Evolutionary conservation across 768 basidiomycete species (phyloP).

Genomic region (Lactarius pseudohatsudake): DNA sequence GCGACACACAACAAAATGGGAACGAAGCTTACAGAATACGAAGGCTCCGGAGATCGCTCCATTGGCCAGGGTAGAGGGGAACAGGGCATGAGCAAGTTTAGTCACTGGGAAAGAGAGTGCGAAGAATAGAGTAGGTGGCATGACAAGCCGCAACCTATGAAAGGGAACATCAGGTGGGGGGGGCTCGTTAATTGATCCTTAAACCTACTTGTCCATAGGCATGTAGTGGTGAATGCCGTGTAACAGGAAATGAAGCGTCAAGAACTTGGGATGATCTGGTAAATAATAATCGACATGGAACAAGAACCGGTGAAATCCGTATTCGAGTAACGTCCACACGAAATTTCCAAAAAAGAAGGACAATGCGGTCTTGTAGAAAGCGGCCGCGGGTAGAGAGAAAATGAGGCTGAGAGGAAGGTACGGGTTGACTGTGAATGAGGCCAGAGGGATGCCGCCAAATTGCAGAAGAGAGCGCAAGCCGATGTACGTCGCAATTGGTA

Average conservation of each 20-base stretch:
- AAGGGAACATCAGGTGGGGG: slow-evolving; percentile 14
- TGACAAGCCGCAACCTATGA: slow-evolving; percentile 82
- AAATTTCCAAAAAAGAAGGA: slow-evolving; percentile 87
- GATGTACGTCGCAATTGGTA: slow-evolving; percentile 80
- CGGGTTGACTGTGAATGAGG: slow-evolving; percentile 59
- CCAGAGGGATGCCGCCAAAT: slow-evolving; percentile 63
- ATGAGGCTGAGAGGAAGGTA: slow-evolving; percentile 52
- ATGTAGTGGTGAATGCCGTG: slow-evolving; percentile 98
- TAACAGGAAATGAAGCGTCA: slow-evolving; percentile 86
- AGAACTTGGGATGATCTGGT: slow-evolving; percentile 77
- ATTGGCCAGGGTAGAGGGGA: slow-evolving; percentile 84
- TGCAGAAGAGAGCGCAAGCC: slow-evolving; percentile 80
- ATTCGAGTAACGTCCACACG: slow-evolving; percentile 94
- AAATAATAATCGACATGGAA: slow-evolving; percentile 92
- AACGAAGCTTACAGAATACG: slow-evolving; percentile 59
- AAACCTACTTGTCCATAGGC: slow-evolving; percentile 85
- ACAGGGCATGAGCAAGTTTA: slow-evolving; percentile 73
- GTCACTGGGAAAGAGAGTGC: slow-evolving; percentile 84
- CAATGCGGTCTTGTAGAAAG: slow-evolving; percentile 52
- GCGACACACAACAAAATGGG: slow-evolving; percentile 3
- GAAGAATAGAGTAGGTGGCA: slow-evolving; percentile 88
- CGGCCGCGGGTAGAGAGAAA: slow-evolving; percentile 47
- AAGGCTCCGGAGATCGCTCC: slow-evolving; percentile 84
- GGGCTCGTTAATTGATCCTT: background rate
- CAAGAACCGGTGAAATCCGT: slow-evolving; percentile 90